Evolutionary conservation across 345 rosid species (phyloP), one percentile per base, ranked within the genome.

Genomic region (Brassica nigra): DNA sequence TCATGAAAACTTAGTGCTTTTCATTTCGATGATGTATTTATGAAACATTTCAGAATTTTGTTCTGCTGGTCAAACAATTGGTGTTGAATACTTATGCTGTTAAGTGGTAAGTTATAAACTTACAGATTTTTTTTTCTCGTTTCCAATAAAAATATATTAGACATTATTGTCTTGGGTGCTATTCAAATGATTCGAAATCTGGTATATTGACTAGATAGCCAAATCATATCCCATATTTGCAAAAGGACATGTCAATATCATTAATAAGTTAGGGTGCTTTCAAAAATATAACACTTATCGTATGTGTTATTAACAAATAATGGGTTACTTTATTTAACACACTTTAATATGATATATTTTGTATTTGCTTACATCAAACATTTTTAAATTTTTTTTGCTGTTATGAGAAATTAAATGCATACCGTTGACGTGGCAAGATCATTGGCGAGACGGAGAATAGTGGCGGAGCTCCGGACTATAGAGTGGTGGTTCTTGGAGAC

Each of bases 391-490:
- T 23, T 23, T 23, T 23, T 47, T 47, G 54, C 14, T 47, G 54
- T 47, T 47, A 47, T 47, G 54, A 47, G 9, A 47, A 47, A 47
- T 47, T 11, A 47, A 47, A 52, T 52, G 20, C 31, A 9, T 65
- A 86, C 88, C 73, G 75, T 30, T 10, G 86, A 81, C 31, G 90
- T 87, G 34, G 76, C 88, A 1, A 87, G 33, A 37, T 86, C 89
- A 31, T 86, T 59, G 3, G 66, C 72, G 6, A 83, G 71, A 28
- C 86, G 77, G 8, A 80, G 3, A 64, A 81, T 64, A 4, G 62
- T 34, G 8, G 88, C 83, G 0, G 85, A 80, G 49, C 55, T 73
- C 2, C 64, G 71, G 31, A 82, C 57, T 0, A 80, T 20, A 37
- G 71, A 27, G 23, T 77, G 15, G 66, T 64, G 39, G 8, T 28